A percentile compares a stretch with the other conserved stretches of the same genome.
Evolutionary conservation across 2,329 filamentous ascomycete genomes (phyloP).

Genomic region (Cytospora leucostoma): DNA sequence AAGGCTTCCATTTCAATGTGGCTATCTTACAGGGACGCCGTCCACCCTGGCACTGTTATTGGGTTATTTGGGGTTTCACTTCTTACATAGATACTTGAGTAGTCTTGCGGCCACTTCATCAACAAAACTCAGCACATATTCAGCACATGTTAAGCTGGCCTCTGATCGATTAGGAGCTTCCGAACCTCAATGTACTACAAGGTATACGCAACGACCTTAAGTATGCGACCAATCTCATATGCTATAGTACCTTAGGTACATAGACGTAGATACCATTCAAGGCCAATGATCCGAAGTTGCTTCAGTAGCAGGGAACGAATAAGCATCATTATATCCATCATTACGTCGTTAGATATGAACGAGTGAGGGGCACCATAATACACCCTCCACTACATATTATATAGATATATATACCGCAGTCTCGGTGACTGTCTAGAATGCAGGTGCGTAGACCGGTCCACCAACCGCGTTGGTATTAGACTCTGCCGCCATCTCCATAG

Average conservation of each 20-base stretch:
- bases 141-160: no score
- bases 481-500: conserved; percentile 7
- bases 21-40: no score
- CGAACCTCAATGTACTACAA: background rate
- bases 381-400: background rate
- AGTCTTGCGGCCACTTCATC: no score
- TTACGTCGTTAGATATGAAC: background rate
- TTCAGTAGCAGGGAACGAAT: background rate
- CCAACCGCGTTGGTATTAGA: background rate
- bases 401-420: background rate
- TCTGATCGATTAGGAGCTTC: background rate
- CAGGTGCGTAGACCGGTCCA: background rate
- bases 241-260: background rate
- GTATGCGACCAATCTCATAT: no score
- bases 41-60: no score
- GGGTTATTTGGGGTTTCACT: no score
- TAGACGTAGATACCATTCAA: background rate
- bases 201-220: no score
- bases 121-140: no score
- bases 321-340: background rate
- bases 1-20: no score
- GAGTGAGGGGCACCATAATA: background rate
- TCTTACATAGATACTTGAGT: no score
- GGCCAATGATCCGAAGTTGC: background rate
- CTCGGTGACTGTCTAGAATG: background rate